phyloP scores from a whole-genome alignment of 768 basidiomycete species.

The Suillus cothurnatus region DNA sequence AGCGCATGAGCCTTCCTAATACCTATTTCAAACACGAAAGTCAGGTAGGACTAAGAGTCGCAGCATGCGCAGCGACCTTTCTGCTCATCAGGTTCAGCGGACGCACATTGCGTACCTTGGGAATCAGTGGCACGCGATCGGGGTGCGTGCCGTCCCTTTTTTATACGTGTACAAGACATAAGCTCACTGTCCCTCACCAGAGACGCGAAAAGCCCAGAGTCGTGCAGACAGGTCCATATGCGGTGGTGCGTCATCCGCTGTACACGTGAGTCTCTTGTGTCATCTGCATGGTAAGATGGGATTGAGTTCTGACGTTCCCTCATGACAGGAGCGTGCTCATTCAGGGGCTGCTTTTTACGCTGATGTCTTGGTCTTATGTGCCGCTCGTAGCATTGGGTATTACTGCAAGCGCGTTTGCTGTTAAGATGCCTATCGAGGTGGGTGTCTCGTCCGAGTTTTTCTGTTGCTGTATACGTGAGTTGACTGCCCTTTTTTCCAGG shows the following conservation, averaged over 20 bases:
- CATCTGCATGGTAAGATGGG: background rate
- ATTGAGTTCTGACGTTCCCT: background rate
- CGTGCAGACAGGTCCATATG: slow-evolving; percentile 36
- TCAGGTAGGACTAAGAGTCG: slow-evolving; percentile 27
- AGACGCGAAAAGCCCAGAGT: slow-evolving; percentile 32
- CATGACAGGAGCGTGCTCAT: background rate
- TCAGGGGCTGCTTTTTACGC: background rate
- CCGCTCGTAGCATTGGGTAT: slow-evolving; percentile 31
- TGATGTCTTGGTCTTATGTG: slow-evolving; percentile 35
- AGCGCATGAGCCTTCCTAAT: slow-evolving; percentile 26
- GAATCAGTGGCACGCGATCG: slow-evolving; percentile 35
- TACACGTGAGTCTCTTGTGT: slow-evolving; percentile 30
- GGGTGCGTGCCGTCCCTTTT: slow-evolving; percentile 21
- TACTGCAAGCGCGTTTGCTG: slow-evolving; percentile 26
- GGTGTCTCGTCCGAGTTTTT: background rate
- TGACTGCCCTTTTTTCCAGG: slow-evolving; percentile 19
- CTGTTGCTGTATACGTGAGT: background rate
- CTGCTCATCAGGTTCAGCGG: slow-evolving; percentile 18
- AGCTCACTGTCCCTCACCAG: slow-evolving; percentile 16
- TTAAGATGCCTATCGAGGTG: slow-evolving; percentile 40
- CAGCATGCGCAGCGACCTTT: slow-evolving; percentile 29
- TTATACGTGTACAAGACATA: background rate
- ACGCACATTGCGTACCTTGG: slow-evolving; percentile 23
- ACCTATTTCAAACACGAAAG: slow-evolving; percentile 24
- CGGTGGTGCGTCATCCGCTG: slow-evolving; percentile 38